Evolutionary conservation across 2,329 filamentous ascomycete genomes (phyloP), one percentile per base, ranked within the genome.

Genomic region (Xylariaceae sp.): DNA sequence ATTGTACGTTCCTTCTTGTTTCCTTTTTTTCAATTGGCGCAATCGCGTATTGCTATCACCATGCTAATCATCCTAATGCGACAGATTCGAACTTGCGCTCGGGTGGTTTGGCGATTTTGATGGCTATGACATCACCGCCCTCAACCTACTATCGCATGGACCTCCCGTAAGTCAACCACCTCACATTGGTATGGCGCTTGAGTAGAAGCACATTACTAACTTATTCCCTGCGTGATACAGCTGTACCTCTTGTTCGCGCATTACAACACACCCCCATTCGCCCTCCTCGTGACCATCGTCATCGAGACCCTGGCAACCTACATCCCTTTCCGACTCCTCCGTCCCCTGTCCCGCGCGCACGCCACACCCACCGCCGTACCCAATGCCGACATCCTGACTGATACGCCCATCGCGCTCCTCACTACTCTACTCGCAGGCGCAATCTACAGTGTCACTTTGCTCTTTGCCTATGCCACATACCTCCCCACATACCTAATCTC

Each of bases 31-130:
- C 21, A 6, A 25, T 21, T 22, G 22, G 16, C 33, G 19, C 25
- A 8, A n/a, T 25, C 20, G 33, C 21, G 6, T 21, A n/a, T 45
- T 38, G 25, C 37, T 23, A 43, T 22, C 21, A 17, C 16, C 16
- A 48, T 80, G 50, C 60, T 83, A 41, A 73, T 56, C 10, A 38
- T 52, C 40, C 45, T 47, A 45, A 52, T 49, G 27, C 78, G 73
- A 42, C 75, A 87, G 79, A 63, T 64, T 82, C 37, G 83, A 90
- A 63, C 73, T 95, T 42, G 80, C 73, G 20, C 61, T 91, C 37
- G 84, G 80, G 37, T 95, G 89, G 88, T 79, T 78, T 56, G 73
- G 82, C 35, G 75, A 82, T 52, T 87, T 86, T 62, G 88, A 94
- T 65, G 82, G 85, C 67, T 75, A 81, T 62, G 85, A 88, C 64